Conservation (phyloP, 2,329 filamentous ascomycete species). For the Hymenoscyphus albidus region DNA sequence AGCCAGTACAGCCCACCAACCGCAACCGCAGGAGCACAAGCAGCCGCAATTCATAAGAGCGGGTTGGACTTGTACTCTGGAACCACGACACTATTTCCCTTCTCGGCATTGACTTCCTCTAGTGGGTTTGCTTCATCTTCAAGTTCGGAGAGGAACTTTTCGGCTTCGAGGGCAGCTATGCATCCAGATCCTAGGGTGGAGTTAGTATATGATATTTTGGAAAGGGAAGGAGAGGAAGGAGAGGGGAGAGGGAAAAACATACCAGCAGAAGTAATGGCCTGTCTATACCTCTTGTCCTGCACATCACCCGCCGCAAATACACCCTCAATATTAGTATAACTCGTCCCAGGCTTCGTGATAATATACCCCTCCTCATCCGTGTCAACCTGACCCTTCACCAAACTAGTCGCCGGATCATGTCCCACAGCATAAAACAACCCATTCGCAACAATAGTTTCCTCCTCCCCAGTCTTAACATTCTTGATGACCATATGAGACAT, state of each 20-base stretch:
- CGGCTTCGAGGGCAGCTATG: conserved; percentile 90
- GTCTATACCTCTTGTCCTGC: conserved; percentile 96
- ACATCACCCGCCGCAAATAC: conserved; percentile 97
- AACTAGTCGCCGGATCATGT: conserved; percentile 85
- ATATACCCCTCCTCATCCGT: conserved; percentile 91
- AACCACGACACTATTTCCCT: conserved; percentile 49
- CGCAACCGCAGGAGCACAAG: background rate
- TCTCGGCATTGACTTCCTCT: conserved; percentile 38
- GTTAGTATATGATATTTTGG: conserved; percentile 20
- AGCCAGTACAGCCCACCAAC: background rate
- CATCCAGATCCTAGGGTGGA: conserved; percentile 72
- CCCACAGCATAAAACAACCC: conserved; percentile 97
- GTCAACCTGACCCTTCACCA: conserved; percentile 87
- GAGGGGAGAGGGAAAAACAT: conserved; percentile 38
- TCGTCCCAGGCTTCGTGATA: conserved; percentile 81
- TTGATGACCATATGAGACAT: conserved; percentile 87
- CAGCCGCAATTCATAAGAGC: conserved; percentile 47
- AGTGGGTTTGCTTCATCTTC: conserved; percentile 32
- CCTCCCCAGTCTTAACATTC: conserved; percentile 69
- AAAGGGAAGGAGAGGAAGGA: conserved; percentile 1
- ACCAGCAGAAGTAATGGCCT: conserved; percentile 97
- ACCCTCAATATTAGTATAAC: conserved; percentile 81
- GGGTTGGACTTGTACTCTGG: conserved; percentile 63
- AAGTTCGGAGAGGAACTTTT: conserved; percentile 80
- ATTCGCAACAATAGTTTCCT: conserved; percentile 83